A percentile compares a stretch with the other conserved stretches of the same genome.
Evolutionary conservation across 225 moss, liverwort and hornwort genomes (phyloP).

Genomic region (Anthoceros angustus): DNA sequence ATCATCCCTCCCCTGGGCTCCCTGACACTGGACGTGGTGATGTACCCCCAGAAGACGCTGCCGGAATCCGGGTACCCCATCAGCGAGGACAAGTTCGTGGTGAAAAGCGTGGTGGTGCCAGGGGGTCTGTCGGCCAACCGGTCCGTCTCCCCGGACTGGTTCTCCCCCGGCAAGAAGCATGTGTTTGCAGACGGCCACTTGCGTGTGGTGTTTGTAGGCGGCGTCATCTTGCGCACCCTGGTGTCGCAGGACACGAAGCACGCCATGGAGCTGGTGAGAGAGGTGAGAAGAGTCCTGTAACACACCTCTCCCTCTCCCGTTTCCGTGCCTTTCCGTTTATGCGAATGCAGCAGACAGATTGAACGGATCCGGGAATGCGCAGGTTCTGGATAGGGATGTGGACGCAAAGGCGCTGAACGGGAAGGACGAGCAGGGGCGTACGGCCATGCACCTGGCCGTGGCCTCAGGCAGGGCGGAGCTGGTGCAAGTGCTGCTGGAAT

Average conservation of each 20-base stretch:
- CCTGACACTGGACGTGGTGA: constrained; percentile 13
- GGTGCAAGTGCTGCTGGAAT: constrained; percentile 20
- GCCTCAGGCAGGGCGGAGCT: constrained; percentile 14
- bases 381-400: constrained; percentile 11
- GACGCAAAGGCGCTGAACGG: constrained; percentile 8
- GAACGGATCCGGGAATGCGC: too few species aligned
- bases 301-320: too few species aligned
- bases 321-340: too few species aligned
- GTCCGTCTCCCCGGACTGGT: constrained; percentile 18
- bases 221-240: constrained; percentile 19
- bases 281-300: constrained; percentile 2
- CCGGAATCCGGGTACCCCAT: constrained; percentile 12
- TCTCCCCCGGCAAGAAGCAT: constrained; percentile 16
- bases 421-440: constrained; percentile 13
- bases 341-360: too few species aligned
- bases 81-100: constrained; percentile 13
- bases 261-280: constrained; percentile 10
- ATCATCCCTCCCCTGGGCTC: constrained; percentile 18
- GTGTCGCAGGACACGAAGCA: constrained; percentile 8
- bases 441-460: constrained; percentile 18
- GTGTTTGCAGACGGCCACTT: constrained; percentile 19
- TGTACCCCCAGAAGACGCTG: constrained; percentile 13
- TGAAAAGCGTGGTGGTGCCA: constrained; percentile 22
- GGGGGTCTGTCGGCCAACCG: constrained; percentile 11
- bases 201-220: constrained; percentile 17